Base-by-base conservation (phyloP, 1,139 yeast genomes). In the Saccharomycopsis phalli region DNA sequence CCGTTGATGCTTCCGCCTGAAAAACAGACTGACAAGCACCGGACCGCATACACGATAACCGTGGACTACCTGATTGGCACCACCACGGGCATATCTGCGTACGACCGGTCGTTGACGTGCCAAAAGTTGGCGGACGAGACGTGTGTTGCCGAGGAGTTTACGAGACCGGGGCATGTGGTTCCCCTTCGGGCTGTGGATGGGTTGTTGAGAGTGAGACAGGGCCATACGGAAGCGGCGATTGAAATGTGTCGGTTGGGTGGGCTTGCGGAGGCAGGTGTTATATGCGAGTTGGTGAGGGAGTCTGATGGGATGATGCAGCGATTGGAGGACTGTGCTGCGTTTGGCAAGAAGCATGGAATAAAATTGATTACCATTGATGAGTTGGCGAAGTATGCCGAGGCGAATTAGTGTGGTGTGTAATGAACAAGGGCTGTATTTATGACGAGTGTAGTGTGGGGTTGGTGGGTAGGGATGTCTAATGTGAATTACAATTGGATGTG, bases 181-280 rank as follows among this genome's bases (percentile, higher is more conserved):
- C 99, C 99, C 3, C 68, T 93, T 54, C 71, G 97, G 53, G 97
- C 97, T 3, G 83, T 72, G 17, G 83, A 83, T 20, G 95, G 95
- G 1, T 80, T 94, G 37, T 76, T 91, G 45, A 67, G 75, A 44
- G 65, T 67, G 40, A 81, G 99, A 66, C 69, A 84, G 49, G 98
- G 99, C n/a, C 99, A 93, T 58, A 93, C 99, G 5, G 99, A 93
- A 62, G 97, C 98, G 7, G 88, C 88, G 25, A 94, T 91, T 10
- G 95, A 91, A 56, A 68, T 93, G 50, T 80, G 95, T 56, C 66
- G 67, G 53, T 67, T 88, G 54, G 71, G 91, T 2, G 88, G 87
- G 0, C 67, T 83, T 51, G 74, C 76, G 50, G 94, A 94, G 3
- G 97, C 88, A 2, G 94, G 84, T 7, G 93, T 83, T 31, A 91